Conservation (phyloP, 345 rosid species). For the Corymbia maculata region DNA sequence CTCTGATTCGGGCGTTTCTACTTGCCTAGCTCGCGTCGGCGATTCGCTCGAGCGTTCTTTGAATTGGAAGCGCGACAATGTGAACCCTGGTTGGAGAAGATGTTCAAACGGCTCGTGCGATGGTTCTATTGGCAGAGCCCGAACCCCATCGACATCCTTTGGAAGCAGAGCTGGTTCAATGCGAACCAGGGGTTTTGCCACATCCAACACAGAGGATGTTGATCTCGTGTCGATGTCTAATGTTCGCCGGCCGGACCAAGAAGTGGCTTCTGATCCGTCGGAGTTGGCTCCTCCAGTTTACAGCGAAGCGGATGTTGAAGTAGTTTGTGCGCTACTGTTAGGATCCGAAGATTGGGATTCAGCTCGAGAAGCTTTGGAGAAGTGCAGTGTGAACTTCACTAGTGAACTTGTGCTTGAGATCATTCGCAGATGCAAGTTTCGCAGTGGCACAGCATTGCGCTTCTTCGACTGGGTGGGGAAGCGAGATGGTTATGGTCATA, state of each 20-base stretch:
- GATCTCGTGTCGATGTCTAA: neutral
- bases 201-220: neutral
- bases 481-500: slow-evolving; percentile 53
- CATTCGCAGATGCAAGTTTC: slow-evolving; percentile 31
- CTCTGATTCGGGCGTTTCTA: neutral
- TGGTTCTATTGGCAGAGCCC: neutral
- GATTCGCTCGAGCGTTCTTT: neutral
- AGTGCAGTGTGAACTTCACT: slow-evolving; percentile 35
- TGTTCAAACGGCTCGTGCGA: neutral
- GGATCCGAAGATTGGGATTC: slow-evolving; percentile 29
- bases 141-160: neutral
- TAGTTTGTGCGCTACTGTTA: slow-evolving; percentile 37
- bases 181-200: neutral
- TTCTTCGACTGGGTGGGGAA: slow-evolving; percentile 74
- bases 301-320: slow-evolving; percentile 27
- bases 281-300: neutral
- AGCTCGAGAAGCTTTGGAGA: slow-evolving; percentile 43
- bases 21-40: neutral
- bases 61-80: neutral
- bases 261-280: neutral
- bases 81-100: neutral
- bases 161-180: neutral
- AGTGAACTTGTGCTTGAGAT: slow-evolving; percentile 58
- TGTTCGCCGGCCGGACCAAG: neutral
- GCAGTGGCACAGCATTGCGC: slow-evolving; percentile 43